Evolutionary conservation across 768 basidiomycete species (phyloP).

Genomic region (Gymnopilus junonius): DNA sequence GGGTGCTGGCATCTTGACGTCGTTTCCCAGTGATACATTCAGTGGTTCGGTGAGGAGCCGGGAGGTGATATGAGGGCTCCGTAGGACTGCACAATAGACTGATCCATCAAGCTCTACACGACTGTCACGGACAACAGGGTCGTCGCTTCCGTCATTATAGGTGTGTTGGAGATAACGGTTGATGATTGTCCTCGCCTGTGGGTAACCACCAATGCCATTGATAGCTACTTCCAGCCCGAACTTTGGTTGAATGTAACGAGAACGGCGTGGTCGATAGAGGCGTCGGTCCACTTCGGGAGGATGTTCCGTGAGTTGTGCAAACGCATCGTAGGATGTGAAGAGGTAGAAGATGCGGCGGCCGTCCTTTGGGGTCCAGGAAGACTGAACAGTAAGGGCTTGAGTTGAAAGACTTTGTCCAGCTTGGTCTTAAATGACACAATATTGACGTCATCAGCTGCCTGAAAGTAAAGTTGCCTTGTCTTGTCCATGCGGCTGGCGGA

Average conservation of each 20-base stretch:
- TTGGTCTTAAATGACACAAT: no score
- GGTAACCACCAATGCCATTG: neutral
- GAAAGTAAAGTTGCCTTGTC: no score
- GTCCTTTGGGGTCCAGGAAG: no score
- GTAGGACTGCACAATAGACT: neutral
- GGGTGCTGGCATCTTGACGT: neutral
- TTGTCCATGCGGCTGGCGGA: no score
- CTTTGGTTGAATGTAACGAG: neutral
- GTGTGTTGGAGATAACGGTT: neutral
- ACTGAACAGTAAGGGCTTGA: no score
- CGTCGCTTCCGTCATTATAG: neutral
- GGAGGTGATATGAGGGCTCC: neutral
- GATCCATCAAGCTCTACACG: neutral
- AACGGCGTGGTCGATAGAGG: neutral
- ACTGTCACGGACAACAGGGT: neutral
- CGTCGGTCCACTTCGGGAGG: neutral
- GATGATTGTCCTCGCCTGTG: neutral
- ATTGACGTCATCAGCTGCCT: no score
- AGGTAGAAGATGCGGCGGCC: no score
- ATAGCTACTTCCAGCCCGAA: neutral
- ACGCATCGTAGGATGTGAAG: no score
- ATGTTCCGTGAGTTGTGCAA: neutral
- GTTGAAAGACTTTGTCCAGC: no score
- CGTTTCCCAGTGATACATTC: neutral
- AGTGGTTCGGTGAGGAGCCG: neutral